phyloP scores from a whole-genome alignment of 257 asterid genomes.

The Gentiana macrophylla region DNA sequence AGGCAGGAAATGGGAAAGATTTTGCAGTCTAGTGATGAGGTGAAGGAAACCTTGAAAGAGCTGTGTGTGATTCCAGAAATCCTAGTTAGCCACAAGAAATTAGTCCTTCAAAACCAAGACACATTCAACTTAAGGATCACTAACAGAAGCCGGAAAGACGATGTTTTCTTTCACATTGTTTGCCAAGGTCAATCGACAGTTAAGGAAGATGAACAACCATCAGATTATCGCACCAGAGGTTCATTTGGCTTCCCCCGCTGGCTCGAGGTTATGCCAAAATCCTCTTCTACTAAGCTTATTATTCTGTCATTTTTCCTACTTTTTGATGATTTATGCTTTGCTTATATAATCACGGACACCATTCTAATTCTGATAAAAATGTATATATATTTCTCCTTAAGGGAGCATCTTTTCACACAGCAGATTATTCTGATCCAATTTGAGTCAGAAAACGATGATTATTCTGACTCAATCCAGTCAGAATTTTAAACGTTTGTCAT shows the following conservation, averaged over 20 bases:
- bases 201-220: constrained; percentile 34
- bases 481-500: neutral
- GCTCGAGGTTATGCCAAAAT: constrained; percentile 58
- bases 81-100: constrained; percentile 32
- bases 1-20: constrained; percentile 73
- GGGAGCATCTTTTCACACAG: too few relatives aligned
- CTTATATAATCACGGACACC: neutral
- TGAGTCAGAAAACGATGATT: too few relatives aligned
- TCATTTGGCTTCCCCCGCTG: constrained; percentile 82
- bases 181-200: constrained; percentile 70
- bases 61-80: constrained; percentile 60
- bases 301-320: neutral
- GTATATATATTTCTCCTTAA: neutral
- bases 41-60: constrained; percentile 42
- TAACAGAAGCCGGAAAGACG: constrained; percentile 53
- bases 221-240: constrained; percentile 54
- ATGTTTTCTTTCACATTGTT: constrained; percentile 47
- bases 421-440: too few relatives aligned
- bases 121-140: constrained; percentile 52
- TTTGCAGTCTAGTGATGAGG: constrained; percentile 26
- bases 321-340: neutral
- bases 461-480: neutral
- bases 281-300: neutral
- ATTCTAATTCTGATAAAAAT: too few relatives aligned
- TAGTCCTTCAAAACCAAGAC: constrained; percentile 64